phyloP scores from a whole-genome alignment of 2,329 filamentous ascomycete species.

The Talaromyces verruculosus region DNA sequence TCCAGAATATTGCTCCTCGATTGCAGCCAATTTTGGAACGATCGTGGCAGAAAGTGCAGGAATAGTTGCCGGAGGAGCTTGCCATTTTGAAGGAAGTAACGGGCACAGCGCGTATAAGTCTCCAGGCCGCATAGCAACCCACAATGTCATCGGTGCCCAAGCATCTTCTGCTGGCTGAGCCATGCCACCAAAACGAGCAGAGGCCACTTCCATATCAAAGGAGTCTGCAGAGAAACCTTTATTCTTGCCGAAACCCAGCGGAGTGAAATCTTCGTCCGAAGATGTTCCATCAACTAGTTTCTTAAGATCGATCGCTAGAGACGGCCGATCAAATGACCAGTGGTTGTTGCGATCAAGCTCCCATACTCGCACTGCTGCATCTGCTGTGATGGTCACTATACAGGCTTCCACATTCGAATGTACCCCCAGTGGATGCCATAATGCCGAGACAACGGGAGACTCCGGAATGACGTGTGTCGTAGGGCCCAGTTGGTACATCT shows the following conservation, averaged over 20 bases:
- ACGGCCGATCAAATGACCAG: constrained; percentile 81
- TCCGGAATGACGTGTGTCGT: constrained; percentile 88
- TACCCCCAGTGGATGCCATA: constrained; percentile 92
- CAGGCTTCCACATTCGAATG: constrained; percentile 64
- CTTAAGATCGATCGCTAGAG: constrained; percentile 81
- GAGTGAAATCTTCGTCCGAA: constrained; percentile 78
- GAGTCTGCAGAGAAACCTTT: constrained; percentile 84
- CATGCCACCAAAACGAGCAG: constrained; percentile 80
- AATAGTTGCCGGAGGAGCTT: constrained; percentile 71
- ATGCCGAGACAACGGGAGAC: constrained; percentile 71
- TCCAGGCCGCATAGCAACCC: constrained; percentile 91
- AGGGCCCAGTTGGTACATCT: constrained; percentile 87
- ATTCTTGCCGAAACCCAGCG: constrained; percentile 70
- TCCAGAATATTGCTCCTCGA: constrained; percentile 39
- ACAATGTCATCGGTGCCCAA: constrained; percentile 95
- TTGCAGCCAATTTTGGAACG: constrained; percentile 63
- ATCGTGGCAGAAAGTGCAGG: constrained; percentile 81
- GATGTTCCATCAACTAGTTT: constrained; percentile 83
- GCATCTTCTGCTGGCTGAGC: constrained; percentile 59
- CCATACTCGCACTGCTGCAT: constrained; percentile 87
- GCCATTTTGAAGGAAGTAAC: constrained; percentile 82
- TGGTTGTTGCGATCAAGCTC: constrained; percentile 80
- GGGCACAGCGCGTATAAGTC: constrained; percentile 94
- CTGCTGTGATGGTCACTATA: constrained; percentile 82
- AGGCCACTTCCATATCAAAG: constrained; percentile 90